A percentile compares a stretch with the other conserved stretches of the same genome.
phyloP scores from a whole-genome alignment of 2,329 filamentous ascomycete species.

The Cladosporium sp. region DNA sequence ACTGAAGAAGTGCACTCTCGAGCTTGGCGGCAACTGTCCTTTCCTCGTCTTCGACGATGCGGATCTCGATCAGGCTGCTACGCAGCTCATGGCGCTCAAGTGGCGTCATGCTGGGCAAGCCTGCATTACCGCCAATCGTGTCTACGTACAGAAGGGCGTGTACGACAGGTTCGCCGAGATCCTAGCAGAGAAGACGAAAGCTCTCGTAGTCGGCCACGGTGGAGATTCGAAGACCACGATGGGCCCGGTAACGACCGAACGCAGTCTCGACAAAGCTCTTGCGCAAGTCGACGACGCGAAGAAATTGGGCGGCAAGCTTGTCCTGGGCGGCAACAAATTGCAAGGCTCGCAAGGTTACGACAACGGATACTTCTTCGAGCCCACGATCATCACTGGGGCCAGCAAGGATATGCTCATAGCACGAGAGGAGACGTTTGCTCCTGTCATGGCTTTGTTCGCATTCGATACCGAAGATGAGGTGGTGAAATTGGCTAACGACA shows the following conservation, averaged over 20 bases:
- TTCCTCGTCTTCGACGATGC: slow-evolving; percentile 63
- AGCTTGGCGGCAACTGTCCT: slow-evolving; percentile 62
- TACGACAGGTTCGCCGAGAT: slow-evolving; percentile 58
- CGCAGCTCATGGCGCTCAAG: slow-evolving; percentile 47
- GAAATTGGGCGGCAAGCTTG: slow-evolving; percentile 12
- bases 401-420: slow-evolving; percentile 12
- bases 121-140: slow-evolving; percentile 61
- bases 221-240: slow-evolving; percentile 54
- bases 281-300: slow-evolving; percentile 52
- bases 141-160: slow-evolving; percentile 61
- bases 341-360: slow-evolving; percentile 14
- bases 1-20: slow-evolving; percentile 61
- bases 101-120: slow-evolving; percentile 61
- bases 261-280: slow-evolving; percentile 53
- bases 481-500: slow-evolving; percentile 34
- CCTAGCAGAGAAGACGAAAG: slow-evolving; percentile 49
- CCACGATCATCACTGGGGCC: slow-evolving; percentile 12
- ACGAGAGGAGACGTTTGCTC: slow-evolving; percentile 15
- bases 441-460: slow-evolving; percentile 10
- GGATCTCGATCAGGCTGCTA: slow-evolving; percentile 54
- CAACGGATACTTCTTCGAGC: slow-evolving; percentile 17
- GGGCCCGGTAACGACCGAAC: slow-evolving; percentile 56
- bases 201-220: slow-evolving; percentile 60
- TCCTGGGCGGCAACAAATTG: slow-evolving; percentile 13
- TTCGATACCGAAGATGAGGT: slow-evolving; percentile 15